Conservation (phyloP, 2,329 filamentous ascomycete species). For the Penicillium thymicola region DNA sequence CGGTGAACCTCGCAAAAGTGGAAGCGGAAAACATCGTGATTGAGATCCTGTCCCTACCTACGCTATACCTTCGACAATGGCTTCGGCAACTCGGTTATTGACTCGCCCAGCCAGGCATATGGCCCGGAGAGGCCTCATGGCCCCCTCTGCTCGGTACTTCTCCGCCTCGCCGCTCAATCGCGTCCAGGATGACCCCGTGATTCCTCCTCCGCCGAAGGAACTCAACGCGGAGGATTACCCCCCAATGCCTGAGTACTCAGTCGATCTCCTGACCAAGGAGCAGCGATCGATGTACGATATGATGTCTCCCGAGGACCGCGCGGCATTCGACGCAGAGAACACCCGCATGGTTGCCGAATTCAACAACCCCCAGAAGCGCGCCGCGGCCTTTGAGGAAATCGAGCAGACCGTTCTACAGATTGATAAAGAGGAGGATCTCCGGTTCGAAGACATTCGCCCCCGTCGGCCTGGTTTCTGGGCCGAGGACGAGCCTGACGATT, state of each 20-base stretch:
- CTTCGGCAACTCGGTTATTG: slow-evolving; percentile 38
- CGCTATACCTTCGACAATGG: slow-evolving; percentile 34
- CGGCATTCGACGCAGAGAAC: slow-evolving; percentile 37
- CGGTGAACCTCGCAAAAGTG: slow-evolving; percentile 17
- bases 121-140: slow-evolving; percentile 30
- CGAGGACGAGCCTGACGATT: slow-evolving; percentile 46
- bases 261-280: slow-evolving; percentile 32
- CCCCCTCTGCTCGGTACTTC: slow-evolving; percentile 30
- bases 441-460: slow-evolving; percentile 27
- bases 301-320: slow-evolving; percentile 37
- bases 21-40: slow-evolving; percentile 22
- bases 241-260: slow-evolving; percentile 36
- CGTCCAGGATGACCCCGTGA: slow-evolving; percentile 34
- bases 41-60: slow-evolving; percentile 10
- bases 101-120: slow-evolving; percentile 35
- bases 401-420: slow-evolving; percentile 32
- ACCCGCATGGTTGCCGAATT: slow-evolving; percentile 37
- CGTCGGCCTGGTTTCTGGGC: slow-evolving; percentile 42
- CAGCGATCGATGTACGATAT: slow-evolving; percentile 40
- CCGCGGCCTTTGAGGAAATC: slow-evolving; percentile 30
- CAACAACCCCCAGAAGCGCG: slow-evolving; percentile 34
- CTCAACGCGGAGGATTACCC: slow-evolving; percentile 30
- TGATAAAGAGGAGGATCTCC: slow-evolving; percentile 30
- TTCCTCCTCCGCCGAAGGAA: slow-evolving; percentile 29
- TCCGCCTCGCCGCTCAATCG: slow-evolving; percentile 34